A percentile compares a stretch with the other conserved stretches of the same genome.
phyloP scores from a whole-genome alignment of 164 flowering plant species.

The Vitis cinerea region DNA sequence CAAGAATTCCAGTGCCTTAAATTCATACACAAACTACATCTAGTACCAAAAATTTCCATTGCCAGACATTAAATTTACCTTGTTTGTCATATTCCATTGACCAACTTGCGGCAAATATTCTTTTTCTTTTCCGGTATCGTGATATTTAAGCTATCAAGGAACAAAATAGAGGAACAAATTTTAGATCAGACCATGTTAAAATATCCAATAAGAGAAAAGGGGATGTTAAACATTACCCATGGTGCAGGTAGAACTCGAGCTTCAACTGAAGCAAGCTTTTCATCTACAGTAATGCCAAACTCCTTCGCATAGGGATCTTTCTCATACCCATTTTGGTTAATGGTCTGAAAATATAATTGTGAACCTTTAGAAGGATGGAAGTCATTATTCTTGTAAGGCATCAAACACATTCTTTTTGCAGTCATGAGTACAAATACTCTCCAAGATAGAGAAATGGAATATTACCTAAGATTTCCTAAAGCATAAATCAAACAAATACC shows the following conservation, averaged over 20 bases:
- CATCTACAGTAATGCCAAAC: slow-evolving; percentile 53
- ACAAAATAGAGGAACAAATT: neutral
- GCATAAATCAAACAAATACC: neutral
- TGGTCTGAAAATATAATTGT: slow-evolving; percentile 34
- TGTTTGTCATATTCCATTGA: slow-evolving; percentile 80
- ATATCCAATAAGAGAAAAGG: neutral
- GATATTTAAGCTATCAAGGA: slow-evolving; percentile 52
- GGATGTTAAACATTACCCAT: slow-evolving; percentile 38
- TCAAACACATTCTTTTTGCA: neutral
- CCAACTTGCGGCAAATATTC: slow-evolving; percentile 64
- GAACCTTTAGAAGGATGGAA: neutral
- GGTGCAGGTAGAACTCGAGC: slow-evolving; percentile 79
- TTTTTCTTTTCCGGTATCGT: slow-evolving; percentile 64
- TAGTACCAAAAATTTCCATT: neutral
- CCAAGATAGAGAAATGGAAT: neutral
- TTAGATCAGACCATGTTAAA: neutral
- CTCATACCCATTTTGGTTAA: slow-evolving; percentile 48
- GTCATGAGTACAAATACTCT: too few relatives aligned
- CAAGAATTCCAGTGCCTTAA: too few relatives aligned
- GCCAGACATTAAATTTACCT: slow-evolving; percentile 28
- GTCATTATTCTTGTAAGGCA: neutral
- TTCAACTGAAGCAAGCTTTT: slow-evolving; percentile 55
- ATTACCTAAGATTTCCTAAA: neutral
- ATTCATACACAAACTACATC: neutral
- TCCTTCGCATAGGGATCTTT: slow-evolving; percentile 61